Evolutionary conservation across 2,329 filamentous ascomycete species (phyloP).

Genomic region (Penicillium sp.): DNA sequence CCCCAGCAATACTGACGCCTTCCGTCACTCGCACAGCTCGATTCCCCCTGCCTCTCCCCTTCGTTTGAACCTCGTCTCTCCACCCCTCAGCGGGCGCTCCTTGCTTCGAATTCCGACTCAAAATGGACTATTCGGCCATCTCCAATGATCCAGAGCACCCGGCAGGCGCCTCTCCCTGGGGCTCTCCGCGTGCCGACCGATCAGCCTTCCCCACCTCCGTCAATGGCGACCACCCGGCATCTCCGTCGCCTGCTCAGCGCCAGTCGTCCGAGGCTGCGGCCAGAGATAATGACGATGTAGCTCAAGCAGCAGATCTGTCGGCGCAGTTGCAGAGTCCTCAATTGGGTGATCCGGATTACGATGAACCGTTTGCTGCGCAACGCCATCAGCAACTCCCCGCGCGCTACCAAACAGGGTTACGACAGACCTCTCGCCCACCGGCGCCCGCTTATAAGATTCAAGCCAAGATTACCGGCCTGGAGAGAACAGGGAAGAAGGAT

Average conservation of each 20-base stretch:
- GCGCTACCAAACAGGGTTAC: constrained; percentile 43
- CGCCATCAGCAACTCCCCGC: constrained; percentile 41
- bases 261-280: constrained; percentile 30
- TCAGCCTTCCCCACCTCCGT: constrained; percentile 29
- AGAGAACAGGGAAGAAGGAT: constrained; percentile 91
- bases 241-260: constrained; percentile 36
- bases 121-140: constrained; percentile 62
- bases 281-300: constrained; percentile 14
- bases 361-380: constrained; percentile 33
- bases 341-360: constrained; percentile 33
- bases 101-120: constrained; percentile 13
- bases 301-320: constrained; percentile 42
- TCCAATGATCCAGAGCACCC: constrained; percentile 54
- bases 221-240: constrained; percentile 36
- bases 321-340: constrained; percentile 38
- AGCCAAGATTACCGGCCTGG: constrained; percentile 88
- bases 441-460: constrained; percentile 77
- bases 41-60: constrained; percentile 8
- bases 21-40: constrained; percentile 11
- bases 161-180: constrained; percentile 58
- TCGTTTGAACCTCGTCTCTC: constrained; percentile 6
- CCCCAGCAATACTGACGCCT: constrained; percentile 22
- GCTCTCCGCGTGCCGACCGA: constrained; percentile 51
- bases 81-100: constrained; percentile 11
- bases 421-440: constrained; percentile 38